Evolutionary conservation across 257 asterid genomes (phyloP).

Genomic region (Pogostemon cablin): DNA sequence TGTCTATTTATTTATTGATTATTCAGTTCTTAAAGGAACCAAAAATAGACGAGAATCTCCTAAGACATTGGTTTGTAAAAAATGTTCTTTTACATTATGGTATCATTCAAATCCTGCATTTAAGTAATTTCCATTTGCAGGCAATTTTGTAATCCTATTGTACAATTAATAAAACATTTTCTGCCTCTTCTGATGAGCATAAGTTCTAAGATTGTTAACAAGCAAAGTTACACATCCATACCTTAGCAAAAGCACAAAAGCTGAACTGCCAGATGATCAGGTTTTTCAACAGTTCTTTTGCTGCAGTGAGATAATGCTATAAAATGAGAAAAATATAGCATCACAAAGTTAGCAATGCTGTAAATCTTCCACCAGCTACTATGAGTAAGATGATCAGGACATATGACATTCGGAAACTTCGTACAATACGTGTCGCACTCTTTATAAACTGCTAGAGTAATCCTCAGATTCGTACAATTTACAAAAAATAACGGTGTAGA

Average conservation of each 20-base stretch:
- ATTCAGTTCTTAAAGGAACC: conserved; percentile 19
- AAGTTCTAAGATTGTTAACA: conserved; percentile 4
- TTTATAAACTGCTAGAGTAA: conserved; percentile 13
- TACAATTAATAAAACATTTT: conserved; percentile 25
- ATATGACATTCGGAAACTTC: conserved; percentile 12
- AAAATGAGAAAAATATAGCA: conserved; percentile 7
- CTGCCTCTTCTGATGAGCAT: conserved; percentile 4
- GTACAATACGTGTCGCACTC: conserved; percentile 1
- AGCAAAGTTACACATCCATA: background rate
- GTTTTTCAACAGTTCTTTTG: background rate
- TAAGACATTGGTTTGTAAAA: conserved; percentile 19
- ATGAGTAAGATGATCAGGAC: background rate
- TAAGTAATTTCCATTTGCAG: background rate
- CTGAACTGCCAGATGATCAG: background rate
- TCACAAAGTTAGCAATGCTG: background rate
- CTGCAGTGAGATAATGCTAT: background rate
- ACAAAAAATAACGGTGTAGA: conserved; percentile 28
- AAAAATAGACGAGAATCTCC: background rate
- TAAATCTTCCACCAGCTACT: conserved; percentile 2
- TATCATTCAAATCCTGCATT: conserved; percentile 10
- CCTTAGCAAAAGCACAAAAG: background rate
- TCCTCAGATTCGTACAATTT: conserved; percentile 28
- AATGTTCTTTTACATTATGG: conserved; percentile 10
- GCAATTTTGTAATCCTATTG: conserved; percentile 15
- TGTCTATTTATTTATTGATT: conserved; percentile 4